These are phyloP conservation scores for Coemansia sp. DNA, from an alignment of 192 early-diverging fungal genomes.

Conservation along the genomic window DNA sequence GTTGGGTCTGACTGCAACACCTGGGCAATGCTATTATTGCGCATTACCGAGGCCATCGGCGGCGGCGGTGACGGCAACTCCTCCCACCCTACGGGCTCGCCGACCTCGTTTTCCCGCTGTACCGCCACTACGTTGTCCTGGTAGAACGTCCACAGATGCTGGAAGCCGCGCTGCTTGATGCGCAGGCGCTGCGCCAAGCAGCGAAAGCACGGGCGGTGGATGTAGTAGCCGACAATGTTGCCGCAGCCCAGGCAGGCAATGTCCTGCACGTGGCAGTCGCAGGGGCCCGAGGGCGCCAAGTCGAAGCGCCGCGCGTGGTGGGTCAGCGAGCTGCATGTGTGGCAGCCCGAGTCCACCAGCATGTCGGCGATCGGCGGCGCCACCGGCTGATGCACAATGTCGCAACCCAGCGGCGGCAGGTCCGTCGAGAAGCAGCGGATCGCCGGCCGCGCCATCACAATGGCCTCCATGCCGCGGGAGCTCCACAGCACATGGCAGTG, in stretches of 20 bases:
- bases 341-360: slow-evolving; percentile 28
- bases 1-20: slow-evolving; percentile 1
- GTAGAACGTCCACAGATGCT: slow-evolving; percentile 51
- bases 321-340: slow-evolving; percentile 31
- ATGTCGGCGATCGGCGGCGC: slow-evolving; percentile 30
- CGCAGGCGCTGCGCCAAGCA: slow-evolving; percentile 46
- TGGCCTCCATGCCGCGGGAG: slow-evolving; percentile 48
- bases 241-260: slow-evolving; percentile 49
- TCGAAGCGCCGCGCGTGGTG: slow-evolving; percentile 49
- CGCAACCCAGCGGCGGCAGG: slow-evolving; percentile 46
- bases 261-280: slow-evolving; percentile 51
- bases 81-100: slow-evolving; percentile 36
- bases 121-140: slow-evolving; percentile 44
- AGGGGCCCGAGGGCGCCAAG: slow-evolving; percentile 40
- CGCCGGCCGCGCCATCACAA: slow-evolving; percentile 45
- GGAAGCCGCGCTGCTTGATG: slow-evolving; percentile 48
- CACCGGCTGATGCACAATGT: slow-evolving; percentile 37
- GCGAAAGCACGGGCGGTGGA: slow-evolving; percentile 47
- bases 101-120: slow-evolving; percentile 34
- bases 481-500: slow-evolving; percentile 46
- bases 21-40: neutral
- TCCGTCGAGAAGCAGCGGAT: slow-evolving; percentile 48
- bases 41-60: slow-evolving; percentile 18
- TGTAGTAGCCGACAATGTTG: slow-evolving; percentile 47
- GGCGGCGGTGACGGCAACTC: slow-evolving; percentile 32